Evolutionary conservation across 2,329 filamentous ascomycete species (phyloP), one percentile per base, ranked within the genome.

Genomic region (Aureobasidium sp.): DNA sequence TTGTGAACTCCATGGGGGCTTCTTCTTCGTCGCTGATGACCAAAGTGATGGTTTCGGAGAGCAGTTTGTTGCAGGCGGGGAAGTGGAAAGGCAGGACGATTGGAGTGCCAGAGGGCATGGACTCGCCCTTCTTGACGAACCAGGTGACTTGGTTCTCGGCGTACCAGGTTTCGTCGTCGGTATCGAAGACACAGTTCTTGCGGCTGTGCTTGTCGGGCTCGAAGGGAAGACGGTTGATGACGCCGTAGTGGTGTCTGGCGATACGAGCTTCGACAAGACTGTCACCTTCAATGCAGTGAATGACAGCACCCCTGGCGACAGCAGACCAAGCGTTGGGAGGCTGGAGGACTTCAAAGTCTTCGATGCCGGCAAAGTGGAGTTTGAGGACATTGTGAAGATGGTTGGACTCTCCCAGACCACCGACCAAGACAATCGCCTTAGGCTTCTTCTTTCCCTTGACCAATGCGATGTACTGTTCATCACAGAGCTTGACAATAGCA

Each of bases 81-180:
- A 52, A 3, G 39, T 20, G 20, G 39, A 57, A 58, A 25, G 37
- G 25, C 25, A 61, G 11, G 6, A 20, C 3, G 8, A 58, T 58
- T 25, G 17, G 36, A 15, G 44, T 52, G 0, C 27, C 41, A 5
- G 62, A 34, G 5, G 20, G 2, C 20, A 64, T 39, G 12, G 39
- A 31, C 9, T 57, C 9, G 41, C 56, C 49, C 36, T 62, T 62
- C 12, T 15, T 42, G 71, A 91, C 90, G 73, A 91, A 88, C 89
- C 89, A 92, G 75, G 91, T 87, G 88, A 93, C 91, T 51, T 88
- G 81, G 72, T 92, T 87, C 51, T 83, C 86, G 7, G 92, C 88
- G 88, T 91, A 91, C 88, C 88, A 92, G 53, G 87, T 76, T 75
- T 91, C 88, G 88, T 88, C 91, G 29, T 91, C 73, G 5, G 88